Base-by-base conservation (phyloP, 1,284 basidiomycete species). In the Ganoderma multipileum region DNA sequence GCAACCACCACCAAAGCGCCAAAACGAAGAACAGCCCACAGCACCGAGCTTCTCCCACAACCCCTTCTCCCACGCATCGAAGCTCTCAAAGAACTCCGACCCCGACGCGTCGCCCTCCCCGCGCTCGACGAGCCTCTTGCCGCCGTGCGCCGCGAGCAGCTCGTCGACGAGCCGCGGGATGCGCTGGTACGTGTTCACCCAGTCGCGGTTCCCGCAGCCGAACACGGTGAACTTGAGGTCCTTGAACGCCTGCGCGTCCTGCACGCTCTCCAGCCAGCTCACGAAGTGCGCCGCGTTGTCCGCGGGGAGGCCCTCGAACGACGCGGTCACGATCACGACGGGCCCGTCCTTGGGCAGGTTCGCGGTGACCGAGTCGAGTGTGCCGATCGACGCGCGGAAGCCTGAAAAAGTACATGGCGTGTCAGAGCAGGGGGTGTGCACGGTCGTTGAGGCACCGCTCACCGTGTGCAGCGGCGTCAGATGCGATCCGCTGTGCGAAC, bases 171-270 rank as follows among this genome's bases (percentile, higher is more conserved):
- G 75, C 61, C 63, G 82, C 18, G 86, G 86, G 44, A 88, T 83
- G n/a, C 80, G 78, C 75, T 87, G 86, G 76, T 83, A 87, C 3
- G 86, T 87, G 42, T 78, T 73, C 20, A 79, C 81, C 86, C 86
- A 88, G 73, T 87, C 86, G 63, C 79, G 81, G 75, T 87, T 85
- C 5, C 86, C 86, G 66, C 85, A 85, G 1, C 86, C 86, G 72
- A 88, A 87, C 26, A 88, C 83, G 6, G 81, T 82, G 71, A 80
- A 88, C 59, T 78, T 76, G 28, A 85, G 80, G 23, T 77, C 80
- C 1, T 76, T 68, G 58, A 84, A 76, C 61, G 76, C 76, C 30
- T 73, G 55, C 12, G 38, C 33, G n/a, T 71, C 76, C 28, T 80
- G 63, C 3, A 81, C 72, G 59, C 72, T 76, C 30, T 75, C 74